These are phyloP conservation scores for Melaleuca alternifolia DNA, from an alignment of 345 rosid genomes.

Conservation along the genomic window DNA sequence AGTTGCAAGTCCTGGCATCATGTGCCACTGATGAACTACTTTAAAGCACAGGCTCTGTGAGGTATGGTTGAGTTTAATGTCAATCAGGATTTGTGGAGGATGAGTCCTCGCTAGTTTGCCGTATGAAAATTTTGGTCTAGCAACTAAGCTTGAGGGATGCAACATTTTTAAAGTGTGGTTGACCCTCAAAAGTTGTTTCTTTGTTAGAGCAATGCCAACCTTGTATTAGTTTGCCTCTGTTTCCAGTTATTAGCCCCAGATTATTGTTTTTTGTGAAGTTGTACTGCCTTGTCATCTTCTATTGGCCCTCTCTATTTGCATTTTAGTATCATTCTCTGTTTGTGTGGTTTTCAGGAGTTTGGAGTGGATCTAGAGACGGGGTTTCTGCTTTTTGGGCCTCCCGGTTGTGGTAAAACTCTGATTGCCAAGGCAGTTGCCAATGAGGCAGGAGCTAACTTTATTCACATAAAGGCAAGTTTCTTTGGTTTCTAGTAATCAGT, in stretches of 20 bases:
- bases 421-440: conserved; percentile 96
- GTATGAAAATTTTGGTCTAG: neutral
- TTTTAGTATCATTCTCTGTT: neutral
- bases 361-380: conserved; percentile 77
- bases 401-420: conserved; percentile 97
- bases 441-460: conserved; percentile 97
- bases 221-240: neutral
- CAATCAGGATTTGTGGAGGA: neutral
- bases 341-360: conserved; percentile 40
- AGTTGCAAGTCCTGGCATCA: neutral
- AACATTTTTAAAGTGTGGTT: neutral
- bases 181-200: neutral
- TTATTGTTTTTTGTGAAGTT: neutral
- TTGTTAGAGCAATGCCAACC: too few species aligned
- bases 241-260: neutral
- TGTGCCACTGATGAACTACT: neutral
- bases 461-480: conserved; percentile 65
- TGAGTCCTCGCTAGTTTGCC: neutral
- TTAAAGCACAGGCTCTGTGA: neutral
- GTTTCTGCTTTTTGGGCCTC: conserved; percentile 94
- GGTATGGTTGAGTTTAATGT: neutral
- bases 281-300: neutral
- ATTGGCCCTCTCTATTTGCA: neutral
- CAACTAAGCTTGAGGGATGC: neutral
- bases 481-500: neutral